Evolutionary conservation across 2,329 filamentous ascomycete species (phyloP), one percentile per base, ranked within the genome.

Genomic region (Phyllosticta ampelicida): DNA sequence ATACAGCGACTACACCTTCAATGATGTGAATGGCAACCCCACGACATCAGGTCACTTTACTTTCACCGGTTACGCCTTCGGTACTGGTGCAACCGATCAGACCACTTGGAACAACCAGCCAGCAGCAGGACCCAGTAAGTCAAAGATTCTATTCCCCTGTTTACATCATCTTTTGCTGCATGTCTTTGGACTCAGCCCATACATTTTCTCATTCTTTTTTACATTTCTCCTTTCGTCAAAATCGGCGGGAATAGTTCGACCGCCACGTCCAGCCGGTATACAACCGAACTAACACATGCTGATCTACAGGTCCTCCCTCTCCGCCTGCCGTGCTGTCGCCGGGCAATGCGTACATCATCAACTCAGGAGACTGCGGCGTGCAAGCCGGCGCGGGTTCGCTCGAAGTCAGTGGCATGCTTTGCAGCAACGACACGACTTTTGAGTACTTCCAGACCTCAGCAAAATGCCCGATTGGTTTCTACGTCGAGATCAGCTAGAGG

Each of bases 61-160:
- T 44, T 64, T 64, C 58, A 62, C 61, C n/a, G 62, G 63, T 20
- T 65, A 62, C 53, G 51, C 63, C 10, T 59, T 61, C 20, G 63
- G 63, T 20, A 51, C 57, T 21, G 62, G 62, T 20, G 60, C 62
- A 2, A 56, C 60, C 16, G 60, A 60, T 1, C 48, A 51, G 10
- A 65, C 63, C 11, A 65, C 62, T 2, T 65, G 61, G 50, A 63
- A 64, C 53, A 62, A 62, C 10, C 63, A 64, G 60, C 63, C 63
- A 28, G 9, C 61, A 2, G 54, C 60, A 11, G 63, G 63, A 19
- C 62, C 63, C 6, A 64, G 62, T 59, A 51, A 21, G 56, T 58
- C 16, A n/a, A 10, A 8, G 2, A 3, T 44, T n/a, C 36, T 16
- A 16, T 18, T 44, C n/a, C 8, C n/a, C 36, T 44, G 13, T 44